Conservation (phyloP, 805 yeast genomes). For the Scheffersomyces amazonensis region DNA sequence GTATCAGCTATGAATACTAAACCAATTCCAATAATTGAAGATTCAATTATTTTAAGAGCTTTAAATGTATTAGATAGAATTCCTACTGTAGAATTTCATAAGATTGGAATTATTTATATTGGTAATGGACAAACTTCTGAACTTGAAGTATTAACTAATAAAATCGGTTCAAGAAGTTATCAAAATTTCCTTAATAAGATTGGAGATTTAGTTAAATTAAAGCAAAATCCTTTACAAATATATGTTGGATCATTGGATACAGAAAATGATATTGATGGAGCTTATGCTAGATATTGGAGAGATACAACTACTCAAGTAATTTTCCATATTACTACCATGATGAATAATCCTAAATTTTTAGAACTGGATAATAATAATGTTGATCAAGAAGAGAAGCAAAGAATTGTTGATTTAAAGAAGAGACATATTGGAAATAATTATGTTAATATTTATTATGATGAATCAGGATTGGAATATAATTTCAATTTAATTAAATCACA, state of each 20-base stretch:
- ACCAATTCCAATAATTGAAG: constrained; percentile 54
- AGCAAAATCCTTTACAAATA: constrained; percentile 40
- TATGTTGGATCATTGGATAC: constrained; percentile 80
- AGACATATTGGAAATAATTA: constrained; percentile 84
- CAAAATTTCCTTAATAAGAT: constrained; percentile 54
- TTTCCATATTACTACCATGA: constrained; percentile 78
- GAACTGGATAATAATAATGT: constrained; percentile 33
- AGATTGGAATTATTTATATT: constrained; percentile 74
- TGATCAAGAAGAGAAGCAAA: constrained; percentile 5
- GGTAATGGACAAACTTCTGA: constrained; percentile 67
- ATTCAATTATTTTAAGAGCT: constrained; percentile 44
- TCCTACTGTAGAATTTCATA: constrained; percentile 75
- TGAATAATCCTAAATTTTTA: constrained; percentile 49
- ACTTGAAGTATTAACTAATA: constrained; percentile 59
- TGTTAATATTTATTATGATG: constrained; percentile 80
- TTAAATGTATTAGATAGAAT: constrained; percentile 65
- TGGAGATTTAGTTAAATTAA: constrained; percentile 60
- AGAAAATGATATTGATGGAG: constrained; percentile 68
- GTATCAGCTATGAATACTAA: constrained; percentile 14
- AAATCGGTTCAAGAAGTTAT: constrained; percentile 62
- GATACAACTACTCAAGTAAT: constrained; percentile 69
- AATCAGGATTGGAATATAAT: constrained; percentile 61
- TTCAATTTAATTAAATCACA: constrained; percentile 73
- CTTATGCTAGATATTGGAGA: constrained; percentile 68
- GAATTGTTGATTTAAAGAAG: constrained; percentile 55